These are phyloP conservation scores for Penicillium oxalicum DNA, from an alignment of 2,329 filamentous ascomycete species.

Conservation along the genomic window DNA sequence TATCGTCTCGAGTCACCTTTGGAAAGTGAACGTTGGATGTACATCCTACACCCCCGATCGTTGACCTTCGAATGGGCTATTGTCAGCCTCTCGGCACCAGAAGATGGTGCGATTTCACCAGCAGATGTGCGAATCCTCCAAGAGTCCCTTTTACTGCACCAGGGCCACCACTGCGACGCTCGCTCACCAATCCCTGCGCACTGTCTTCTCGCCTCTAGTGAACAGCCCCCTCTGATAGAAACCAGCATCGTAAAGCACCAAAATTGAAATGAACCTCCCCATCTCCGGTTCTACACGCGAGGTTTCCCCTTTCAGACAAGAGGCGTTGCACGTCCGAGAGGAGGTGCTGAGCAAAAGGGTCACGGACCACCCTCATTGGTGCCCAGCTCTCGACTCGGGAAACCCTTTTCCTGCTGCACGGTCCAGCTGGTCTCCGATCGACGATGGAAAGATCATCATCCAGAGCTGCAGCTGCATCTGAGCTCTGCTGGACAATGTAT, in stretches of 20 bases:
- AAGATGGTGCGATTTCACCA: too few species aligned
- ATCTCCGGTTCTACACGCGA: constrained; percentile 19
- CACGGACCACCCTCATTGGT: constrained; percentile 12
- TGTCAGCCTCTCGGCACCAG: too few species aligned
- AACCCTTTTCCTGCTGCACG: constrained; percentile 5
- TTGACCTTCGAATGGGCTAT: too few species aligned
- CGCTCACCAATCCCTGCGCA: too few species aligned
- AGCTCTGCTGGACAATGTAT: not conserved
- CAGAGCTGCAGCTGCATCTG: not conserved
- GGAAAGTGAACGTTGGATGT: too few species aligned
- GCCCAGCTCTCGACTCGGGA: constrained; percentile 11
- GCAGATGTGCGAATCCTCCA: too few species aligned
- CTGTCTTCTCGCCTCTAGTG: too few species aligned
- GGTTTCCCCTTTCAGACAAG: constrained; percentile 1
- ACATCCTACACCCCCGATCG: too few species aligned
- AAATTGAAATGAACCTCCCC: constrained; percentile 8
- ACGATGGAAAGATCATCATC: not conserved
- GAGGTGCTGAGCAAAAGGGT: not conserved
- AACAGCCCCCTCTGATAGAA: not conserved
- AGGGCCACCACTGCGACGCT: too few species aligned
- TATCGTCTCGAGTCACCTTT: too few species aligned
- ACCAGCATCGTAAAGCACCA: not conserved
- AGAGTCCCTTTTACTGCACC: too few species aligned
- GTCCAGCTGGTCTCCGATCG: constrained; percentile 6
- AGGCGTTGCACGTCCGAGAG: constrained; percentile 7